Conservation (phyloP, 2,329 filamentous ascomycete species). For the Basipetospora sp. region DNA sequence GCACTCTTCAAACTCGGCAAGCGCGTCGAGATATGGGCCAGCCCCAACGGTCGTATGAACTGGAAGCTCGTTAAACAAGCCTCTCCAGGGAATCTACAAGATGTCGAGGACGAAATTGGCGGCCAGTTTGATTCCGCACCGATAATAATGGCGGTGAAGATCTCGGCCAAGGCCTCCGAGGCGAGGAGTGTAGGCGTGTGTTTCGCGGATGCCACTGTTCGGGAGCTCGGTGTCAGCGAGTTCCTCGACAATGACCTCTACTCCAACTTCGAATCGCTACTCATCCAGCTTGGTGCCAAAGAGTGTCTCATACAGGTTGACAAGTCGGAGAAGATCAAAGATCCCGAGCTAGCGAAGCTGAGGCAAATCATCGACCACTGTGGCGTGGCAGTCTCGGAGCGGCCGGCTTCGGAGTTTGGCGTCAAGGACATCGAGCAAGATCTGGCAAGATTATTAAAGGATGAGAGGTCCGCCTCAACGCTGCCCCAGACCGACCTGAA, state of each 20-base stretch:
- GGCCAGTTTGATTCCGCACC: conserved; percentile 75
- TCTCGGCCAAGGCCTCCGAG: conserved; percentile 74
- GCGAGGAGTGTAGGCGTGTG: conserved; percentile 82
- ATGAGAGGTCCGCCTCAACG: conserved; percentile 61
- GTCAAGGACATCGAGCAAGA: conserved; percentile 93
- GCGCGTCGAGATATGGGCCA: conserved; percentile 80
- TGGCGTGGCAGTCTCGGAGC: conserved; percentile 75
- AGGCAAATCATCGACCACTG: conserved; percentile 83
- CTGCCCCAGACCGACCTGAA: conserved; percentile 86
- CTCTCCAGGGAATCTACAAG: conserved; percentile 89
- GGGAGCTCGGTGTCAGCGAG: conserved; percentile 90
- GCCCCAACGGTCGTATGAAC: conserved; percentile 59
- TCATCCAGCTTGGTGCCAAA: conserved; percentile 91
- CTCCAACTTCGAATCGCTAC: conserved; percentile 89
- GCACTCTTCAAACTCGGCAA: conserved; percentile 84
- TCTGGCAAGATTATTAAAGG: conserved; percentile 69
- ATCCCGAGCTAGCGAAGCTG: conserved; percentile 76
- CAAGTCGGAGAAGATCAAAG: conserved; percentile 65
- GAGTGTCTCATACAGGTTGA: conserved; percentile 82
- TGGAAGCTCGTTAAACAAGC: conserved; percentile 89
- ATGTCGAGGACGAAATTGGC: conserved; percentile 89
- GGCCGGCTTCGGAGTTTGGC: conserved; percentile 62
- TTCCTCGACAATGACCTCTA: conserved; percentile 98
- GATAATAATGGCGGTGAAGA: conserved; percentile 88
- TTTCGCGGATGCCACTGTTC: conserved; percentile 91